Base-by-base conservation (phyloP, 2,329 filamentous ascomycete species). In the Byssochlamys sp. region DNA sequence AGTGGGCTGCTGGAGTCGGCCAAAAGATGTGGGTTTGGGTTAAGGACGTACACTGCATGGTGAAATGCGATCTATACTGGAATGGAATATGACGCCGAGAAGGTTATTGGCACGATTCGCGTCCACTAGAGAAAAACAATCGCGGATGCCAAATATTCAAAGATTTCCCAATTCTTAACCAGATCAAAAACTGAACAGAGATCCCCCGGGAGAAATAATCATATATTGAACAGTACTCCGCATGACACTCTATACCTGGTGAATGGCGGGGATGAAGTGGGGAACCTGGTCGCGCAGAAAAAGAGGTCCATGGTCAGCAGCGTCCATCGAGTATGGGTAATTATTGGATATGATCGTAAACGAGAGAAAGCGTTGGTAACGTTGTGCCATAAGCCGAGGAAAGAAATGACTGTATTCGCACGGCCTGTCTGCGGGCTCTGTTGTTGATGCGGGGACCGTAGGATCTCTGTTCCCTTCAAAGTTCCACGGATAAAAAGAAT, bases 41-140 rank as follows among this genome's bases (percentile, higher is more conserved):
- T 26, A 27, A 27, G 10, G 19, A 62, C 62, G 29, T 69, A 74
- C 72, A 73, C 60, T 73, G 70, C 71, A 74, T 74, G 55, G 61
- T 69, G 62, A 49, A 31, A 54, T 27, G 26, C 14, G 49, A 28
- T 51, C 27, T 51, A 51, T 26, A 28, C 49, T 45, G 3, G 49
- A 14, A 33, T 49, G 45, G n/a, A n/a, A 19, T 25, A 14, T 29
- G 19, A 5, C 27, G 49, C 19, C 39, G 39, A n/a, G 19, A 24
- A 19, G 19, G 35, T 7, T 7, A 24, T 35, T 25, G 29, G 45
- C 25, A 9, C 25, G 14, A 10, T 31, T 31, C 4, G 11, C 48
- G 26, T 4, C 7, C 49, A 31, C 49, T 6, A 51, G 10, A 49
- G 19, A 28, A 51, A 6, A 26, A 26, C 24, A n/a, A 24, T 51